Percentiles rank a stretch among this genome's conserved stretches.
Evolutionary conservation across 495 filamentous ascomycete species (phyloP).

Genomic region (Neurospora sp.): DNA sequence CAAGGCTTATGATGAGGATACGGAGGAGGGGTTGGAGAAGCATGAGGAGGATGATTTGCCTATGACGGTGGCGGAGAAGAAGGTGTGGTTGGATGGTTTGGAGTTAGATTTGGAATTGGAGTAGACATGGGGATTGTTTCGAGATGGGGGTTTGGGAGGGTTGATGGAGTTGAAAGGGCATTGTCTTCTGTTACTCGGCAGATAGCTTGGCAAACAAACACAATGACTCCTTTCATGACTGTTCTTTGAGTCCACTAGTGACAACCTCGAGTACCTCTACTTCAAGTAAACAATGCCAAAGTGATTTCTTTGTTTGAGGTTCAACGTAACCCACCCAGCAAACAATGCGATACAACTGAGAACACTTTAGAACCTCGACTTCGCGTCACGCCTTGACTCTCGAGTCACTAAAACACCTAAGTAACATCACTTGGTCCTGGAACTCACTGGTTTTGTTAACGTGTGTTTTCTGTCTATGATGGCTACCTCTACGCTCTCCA

Average conservation of each 20-base stretch:
- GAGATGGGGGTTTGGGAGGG: too few species aligned
- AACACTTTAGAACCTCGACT: too few species aligned
- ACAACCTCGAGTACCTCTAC: background rate
- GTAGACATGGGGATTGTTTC: too few species aligned
- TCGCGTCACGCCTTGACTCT: too few species aligned
- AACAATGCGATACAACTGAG: too few species aligned
- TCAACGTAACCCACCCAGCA: background rate
- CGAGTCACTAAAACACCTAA: background rate
- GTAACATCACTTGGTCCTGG: background rate
- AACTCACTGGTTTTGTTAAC: too few species aligned
- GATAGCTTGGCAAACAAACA: too few species aligned
- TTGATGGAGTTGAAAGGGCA: too few species aligned
- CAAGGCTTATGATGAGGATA: background rate
- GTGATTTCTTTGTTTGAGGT: background rate
- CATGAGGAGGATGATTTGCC: background rate
- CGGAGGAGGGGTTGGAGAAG: background rate
- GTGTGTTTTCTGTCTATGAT: too few species aligned
- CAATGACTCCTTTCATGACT: background rate
- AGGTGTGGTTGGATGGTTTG: background rate
- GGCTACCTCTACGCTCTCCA: background rate
- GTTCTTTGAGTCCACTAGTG: background rate
- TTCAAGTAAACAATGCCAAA: background rate
- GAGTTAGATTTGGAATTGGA: background rate
- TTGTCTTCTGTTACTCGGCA: too few species aligned
- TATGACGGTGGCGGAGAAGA: background rate